Evolutionary conservation across 192 early-diverging fungal genomes (phyloP), one percentile per base, ranked within the genome.

Genomic region (Kickxella alabastrina): DNA sequence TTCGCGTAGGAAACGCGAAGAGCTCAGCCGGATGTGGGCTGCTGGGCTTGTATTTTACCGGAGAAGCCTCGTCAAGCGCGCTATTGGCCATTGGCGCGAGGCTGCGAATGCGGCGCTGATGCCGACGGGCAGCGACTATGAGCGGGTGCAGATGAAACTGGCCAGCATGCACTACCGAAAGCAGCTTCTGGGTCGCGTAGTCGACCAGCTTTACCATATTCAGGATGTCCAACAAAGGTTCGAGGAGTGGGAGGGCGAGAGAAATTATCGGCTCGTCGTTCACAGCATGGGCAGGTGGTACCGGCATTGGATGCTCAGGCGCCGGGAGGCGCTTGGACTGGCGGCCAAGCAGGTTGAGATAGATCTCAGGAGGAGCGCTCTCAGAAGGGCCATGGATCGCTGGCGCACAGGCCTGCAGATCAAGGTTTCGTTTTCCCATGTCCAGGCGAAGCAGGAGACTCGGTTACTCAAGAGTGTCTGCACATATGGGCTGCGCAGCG

Each of bases 11-110:
- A 57, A 61, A 21, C 69, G 69, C 28, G 54, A 73, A 8, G 54
- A 65, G 41, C 26, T 73, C 10, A 24, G 60, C 13, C 5, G 17
- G n/a, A 57, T 54, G 54, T 73, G 69, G 69, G 38, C 22, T 4
- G 34, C 44, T 4, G 71, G 64, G 22, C 43, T 57, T 35, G 38
- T 10, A 23, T 52, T 62, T 21, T 47, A 48, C 3, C 26, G 42
- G 12, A 21, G 21, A 2, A 9, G 18, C 24, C 27, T 61, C 18
- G 4, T 67, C 17, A 27, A n/a, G 9, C 37, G 35, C 9, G 46
- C 45, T 13, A 21, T 75, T 4, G 9, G 10, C n/a, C 31, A 10
- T 14, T 56, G 45, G 59, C 54, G 29, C 2, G 19, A 10, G 10
- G 55, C 34, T 12, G 27, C 44, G 0, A 40, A 34, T 14, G 19